phyloP scores from a whole-genome alignment of 2,329 filamentous ascomycete species.

The Fusarium sp. region DNA sequence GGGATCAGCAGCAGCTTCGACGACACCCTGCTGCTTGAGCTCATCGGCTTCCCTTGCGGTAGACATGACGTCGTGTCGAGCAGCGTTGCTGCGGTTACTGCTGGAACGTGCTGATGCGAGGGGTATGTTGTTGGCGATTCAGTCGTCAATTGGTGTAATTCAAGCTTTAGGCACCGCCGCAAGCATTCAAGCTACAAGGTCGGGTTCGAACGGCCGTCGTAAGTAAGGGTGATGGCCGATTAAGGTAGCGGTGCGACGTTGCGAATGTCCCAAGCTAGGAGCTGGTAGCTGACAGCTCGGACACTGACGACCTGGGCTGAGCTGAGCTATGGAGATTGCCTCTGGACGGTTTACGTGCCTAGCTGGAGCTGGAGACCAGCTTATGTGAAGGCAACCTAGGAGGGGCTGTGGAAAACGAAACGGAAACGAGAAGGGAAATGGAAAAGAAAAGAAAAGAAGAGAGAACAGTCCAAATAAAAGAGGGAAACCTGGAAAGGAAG shows the following conservation, averaged over 20 bases:
- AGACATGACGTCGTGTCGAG: slow-evolving; percentile 50
- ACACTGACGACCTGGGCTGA: slow-evolving; percentile 19
- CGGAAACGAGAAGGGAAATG: slow-evolving; percentile 32
- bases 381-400: slow-evolving; percentile 27
- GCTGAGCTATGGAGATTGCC: slow-evolving; percentile 3
- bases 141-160: slow-evolving; percentile 44
- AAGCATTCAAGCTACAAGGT: slow-evolving; percentile 36
- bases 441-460: slow-evolving; percentile 40
- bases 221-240: slow-evolving; percentile 6
- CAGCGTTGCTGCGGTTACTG: slow-evolving; percentile 34
- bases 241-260: slow-evolving; percentile 28
- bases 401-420: slow-evolving; percentile 18
- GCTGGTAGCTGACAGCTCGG: slow-evolving; percentile 17
- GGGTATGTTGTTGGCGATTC: slow-evolving; percentile 7
- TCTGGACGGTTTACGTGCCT: slow-evolving; percentile 16
- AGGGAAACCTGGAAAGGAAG: slow-evolving; percentile 8
- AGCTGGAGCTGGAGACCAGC: slow-evolving; percentile 22
- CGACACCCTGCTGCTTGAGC: slow-evolving; percentile 83
- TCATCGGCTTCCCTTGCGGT: slow-evolving; percentile 62
- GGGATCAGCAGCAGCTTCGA: slow-evolving; percentile 82
- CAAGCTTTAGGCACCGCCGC: slow-evolving; percentile 26
- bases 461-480: slow-evolving; percentile 19
- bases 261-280: slow-evolving; percentile 12
- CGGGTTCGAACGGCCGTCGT: slow-evolving; percentile 25
- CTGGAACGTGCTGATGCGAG: slow-evolving; percentile 25